Evolutionary conservation across 129 eudicot species (phyloP).

Genomic region (Artemisia tridentata): DNA sequence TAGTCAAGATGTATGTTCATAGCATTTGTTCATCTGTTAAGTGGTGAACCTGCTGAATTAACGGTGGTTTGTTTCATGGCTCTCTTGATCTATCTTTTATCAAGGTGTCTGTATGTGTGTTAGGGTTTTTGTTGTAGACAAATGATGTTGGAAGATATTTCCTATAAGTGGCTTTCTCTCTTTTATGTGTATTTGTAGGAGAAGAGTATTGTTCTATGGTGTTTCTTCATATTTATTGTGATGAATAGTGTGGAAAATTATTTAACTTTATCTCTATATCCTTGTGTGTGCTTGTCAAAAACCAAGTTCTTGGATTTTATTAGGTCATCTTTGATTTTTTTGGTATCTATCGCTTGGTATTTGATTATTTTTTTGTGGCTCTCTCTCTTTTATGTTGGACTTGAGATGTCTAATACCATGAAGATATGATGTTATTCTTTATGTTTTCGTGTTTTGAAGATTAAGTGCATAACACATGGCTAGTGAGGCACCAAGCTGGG

Average conservation of each 20-base stretch:
- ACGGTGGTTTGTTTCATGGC: too few species aligned
- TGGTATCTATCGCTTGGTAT: background rate
- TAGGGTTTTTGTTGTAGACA: slow-evolving; percentile 2
- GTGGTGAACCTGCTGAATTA: background rate
- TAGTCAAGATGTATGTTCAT: background rate
- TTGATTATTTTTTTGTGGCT: background rate
- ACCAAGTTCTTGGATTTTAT: too few species aligned
- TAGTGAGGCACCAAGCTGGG: slow-evolving; percentile 90
- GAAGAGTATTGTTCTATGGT: background rate
- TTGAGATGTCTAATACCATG: background rate
- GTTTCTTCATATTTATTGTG: background rate
- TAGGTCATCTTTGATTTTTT: background rate
- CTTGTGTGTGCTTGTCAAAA: too few species aligned
- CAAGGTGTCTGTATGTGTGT: background rate
- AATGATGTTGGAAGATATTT: slow-evolving; percentile 18
- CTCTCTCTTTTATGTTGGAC: too few species aligned
- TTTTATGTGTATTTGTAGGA: slow-evolving; percentile 1
- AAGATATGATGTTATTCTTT: background rate
- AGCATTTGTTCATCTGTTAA: background rate
- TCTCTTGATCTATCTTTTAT: too few species aligned
- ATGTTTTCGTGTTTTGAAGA: background rate
- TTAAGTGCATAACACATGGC: slow-evolving; percentile 23
- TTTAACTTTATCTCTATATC: background rate
- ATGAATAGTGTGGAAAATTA: slow-evolving; percentile 1
- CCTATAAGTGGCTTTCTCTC: background rate